Conservation (phyloP, 1,284 basidiomycete genomes). For the Leccinum fuscescens region DNA sequence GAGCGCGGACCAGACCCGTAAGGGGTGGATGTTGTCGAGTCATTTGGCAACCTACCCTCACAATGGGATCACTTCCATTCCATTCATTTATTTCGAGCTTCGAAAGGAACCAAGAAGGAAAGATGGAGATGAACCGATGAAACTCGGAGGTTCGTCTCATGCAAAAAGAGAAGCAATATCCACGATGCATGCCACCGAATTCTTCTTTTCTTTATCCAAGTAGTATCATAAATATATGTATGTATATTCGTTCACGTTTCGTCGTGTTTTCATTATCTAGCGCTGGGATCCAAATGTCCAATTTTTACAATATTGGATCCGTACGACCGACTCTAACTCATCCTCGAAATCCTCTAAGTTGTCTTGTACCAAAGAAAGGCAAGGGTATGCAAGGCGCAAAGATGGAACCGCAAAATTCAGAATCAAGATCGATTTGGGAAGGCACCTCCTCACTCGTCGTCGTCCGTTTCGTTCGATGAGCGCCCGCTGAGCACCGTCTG, state of each 20-base stretch:
- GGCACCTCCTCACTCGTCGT: not conserved
- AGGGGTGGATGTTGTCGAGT: not conserved
- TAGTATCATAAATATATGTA: not conserved
- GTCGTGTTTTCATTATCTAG: not conserved
- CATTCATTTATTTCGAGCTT: not conserved
- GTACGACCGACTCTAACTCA: not conserved
- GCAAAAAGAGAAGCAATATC: not conserved
- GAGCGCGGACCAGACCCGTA: not conserved
- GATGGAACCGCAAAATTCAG: not conserved
- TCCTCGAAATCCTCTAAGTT: not conserved
- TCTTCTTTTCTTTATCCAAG: not conserved
- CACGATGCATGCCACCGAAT: too few relatives aligned
- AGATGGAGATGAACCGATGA: not conserved
- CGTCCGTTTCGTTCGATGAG: not conserved
- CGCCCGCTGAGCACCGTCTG: conserved; percentile 2
- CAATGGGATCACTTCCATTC: not conserved
- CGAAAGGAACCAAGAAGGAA: not conserved
- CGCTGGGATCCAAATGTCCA: not conserved
- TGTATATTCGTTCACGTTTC: not conserved
- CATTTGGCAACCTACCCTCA: not conserved
- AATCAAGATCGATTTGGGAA: not conserved
- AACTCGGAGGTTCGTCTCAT: not conserved
- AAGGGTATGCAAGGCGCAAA: not conserved
- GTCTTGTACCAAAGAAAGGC: not conserved
- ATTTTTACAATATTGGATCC: not conserved